Percentiles rank a stretch among this genome's conserved stretches.
Conservation (phyloP, 805 yeast species). For the Starmerella sirachaensis region DNA sequence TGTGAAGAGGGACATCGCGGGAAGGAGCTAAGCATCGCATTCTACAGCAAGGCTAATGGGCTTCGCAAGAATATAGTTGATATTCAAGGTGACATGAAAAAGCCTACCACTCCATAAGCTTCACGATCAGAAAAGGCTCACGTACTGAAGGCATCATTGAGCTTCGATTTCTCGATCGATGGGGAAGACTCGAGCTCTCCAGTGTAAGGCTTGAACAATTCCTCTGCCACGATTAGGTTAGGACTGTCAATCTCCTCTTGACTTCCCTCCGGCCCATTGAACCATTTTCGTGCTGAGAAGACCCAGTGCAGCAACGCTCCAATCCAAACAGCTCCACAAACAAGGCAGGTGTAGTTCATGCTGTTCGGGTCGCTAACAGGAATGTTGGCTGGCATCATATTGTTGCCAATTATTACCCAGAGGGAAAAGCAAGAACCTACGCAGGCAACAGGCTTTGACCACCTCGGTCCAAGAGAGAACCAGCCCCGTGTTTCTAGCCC, state of each 20-base stretch:
- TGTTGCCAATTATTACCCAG: conserved; percentile 40
- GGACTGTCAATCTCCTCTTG: conserved; percentile 6
- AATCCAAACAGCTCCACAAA: conserved; percentile 49
- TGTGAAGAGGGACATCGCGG: too few relatives aligned
- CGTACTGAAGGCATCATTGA: too few relatives aligned
- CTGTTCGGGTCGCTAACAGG: conserved; percentile 25
- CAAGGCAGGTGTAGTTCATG: conserved; percentile 61
- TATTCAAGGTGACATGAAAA: too few relatives aligned
- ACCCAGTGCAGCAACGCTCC: conserved; percentile 41
- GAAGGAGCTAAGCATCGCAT: too few relatives aligned
- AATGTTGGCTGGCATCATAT: conserved; percentile 47
- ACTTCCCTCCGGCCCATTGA: conserved; percentile 41
- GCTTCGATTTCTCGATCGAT: too few relatives aligned
- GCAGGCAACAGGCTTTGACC: conserved; percentile 37
- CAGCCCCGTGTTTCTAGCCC: conserved; percentile 53
- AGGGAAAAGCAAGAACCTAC: conserved; percentile 39
- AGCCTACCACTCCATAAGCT: too few relatives aligned
- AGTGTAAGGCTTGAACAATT: too few relatives aligned
- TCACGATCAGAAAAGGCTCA: too few relatives aligned
- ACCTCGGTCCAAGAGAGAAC: conserved; percentile 43
- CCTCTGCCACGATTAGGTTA: too few relatives aligned
- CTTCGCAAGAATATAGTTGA: too few relatives aligned
- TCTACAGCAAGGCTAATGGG: too few relatives aligned
- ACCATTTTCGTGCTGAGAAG: conserved; percentile 40
- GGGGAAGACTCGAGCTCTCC: too few relatives aligned